Percentiles rank a stretch among this genome's conserved stretches.
phyloP scores from a whole-genome alignment of 2,329 filamentous ascomycete species.

The Alternaria solani region DNA sequence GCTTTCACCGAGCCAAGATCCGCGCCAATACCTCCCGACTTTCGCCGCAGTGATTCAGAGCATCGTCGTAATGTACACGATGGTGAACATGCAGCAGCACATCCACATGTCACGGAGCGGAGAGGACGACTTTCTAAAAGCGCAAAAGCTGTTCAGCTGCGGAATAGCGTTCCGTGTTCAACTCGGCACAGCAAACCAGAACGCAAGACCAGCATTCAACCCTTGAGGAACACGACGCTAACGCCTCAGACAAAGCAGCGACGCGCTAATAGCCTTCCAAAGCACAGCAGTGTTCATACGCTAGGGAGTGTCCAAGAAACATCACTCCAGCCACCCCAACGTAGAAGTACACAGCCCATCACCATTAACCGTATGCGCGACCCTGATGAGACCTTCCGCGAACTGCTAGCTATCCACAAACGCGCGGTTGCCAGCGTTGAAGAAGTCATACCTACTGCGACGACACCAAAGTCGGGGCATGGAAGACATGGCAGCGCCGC shows the following conservation, averaged over 20 bases:
- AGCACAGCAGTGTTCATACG: neutral
- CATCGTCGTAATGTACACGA: neutral
- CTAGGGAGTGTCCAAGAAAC: neutral
- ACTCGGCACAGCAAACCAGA: neutral
- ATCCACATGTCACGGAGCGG: neutral
- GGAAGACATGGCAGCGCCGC: neutral
- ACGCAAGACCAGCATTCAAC: neutral
- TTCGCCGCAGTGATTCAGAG: neutral
- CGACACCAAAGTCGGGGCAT: neutral
- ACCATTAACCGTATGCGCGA: neutral
- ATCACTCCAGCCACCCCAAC: neutral
- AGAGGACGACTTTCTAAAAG: neutral
- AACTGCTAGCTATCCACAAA: neutral
- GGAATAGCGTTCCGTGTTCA: neutral
- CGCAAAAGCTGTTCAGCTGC: neutral
- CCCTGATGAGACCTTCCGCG: neutral
- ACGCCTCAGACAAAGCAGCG: neutral
- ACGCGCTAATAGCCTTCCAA: neutral
- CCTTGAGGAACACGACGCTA: neutral
- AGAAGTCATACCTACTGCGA: neutral
- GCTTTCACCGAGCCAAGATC: neutral
- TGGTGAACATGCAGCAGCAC: neutral
- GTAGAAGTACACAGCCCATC: neutral
- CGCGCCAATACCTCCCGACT: neutral
- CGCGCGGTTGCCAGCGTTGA: neutral